Conservation (phyloP, 2,329 filamentous ascomycete genomes). For the Alternaria tenuissima region DNA sequence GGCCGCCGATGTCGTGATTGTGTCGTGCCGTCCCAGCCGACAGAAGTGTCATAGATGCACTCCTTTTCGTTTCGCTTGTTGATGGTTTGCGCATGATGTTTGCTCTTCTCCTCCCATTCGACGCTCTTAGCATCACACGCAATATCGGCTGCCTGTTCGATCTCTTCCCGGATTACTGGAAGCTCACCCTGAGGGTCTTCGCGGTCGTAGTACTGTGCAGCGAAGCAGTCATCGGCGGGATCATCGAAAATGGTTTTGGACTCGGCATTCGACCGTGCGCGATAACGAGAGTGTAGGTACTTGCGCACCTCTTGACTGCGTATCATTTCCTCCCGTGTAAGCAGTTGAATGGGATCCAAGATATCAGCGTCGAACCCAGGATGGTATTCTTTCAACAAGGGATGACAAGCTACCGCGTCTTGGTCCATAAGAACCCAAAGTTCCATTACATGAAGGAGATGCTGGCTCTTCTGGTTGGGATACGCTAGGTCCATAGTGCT, state of each 20-base stretch:
- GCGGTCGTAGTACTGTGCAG: conserved; percentile 56
- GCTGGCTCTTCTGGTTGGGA: conserved; percentile 57
- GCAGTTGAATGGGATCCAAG: conserved; percentile 65
- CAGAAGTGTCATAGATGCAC: conserved; percentile 45
- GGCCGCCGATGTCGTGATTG: conserved; percentile 22
- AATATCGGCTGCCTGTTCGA: conserved; percentile 45
- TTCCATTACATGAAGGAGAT: conserved; percentile 64
- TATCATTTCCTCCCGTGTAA: conserved; percentile 57
- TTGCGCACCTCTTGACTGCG: conserved; percentile 61
- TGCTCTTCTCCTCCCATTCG: conserved; percentile 50
- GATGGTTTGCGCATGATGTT: conserved; percentile 11
- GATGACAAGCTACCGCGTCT: conserved; percentile 53
- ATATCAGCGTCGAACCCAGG: conserved; percentile 60
- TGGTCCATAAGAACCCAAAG: conserved; percentile 67
- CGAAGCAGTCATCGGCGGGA: conserved; percentile 55
- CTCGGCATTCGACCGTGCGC: conserved; percentile 8
- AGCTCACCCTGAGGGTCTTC: conserved; percentile 35
- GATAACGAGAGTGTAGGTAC: conserved; percentile 56
- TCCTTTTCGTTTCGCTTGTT: conserved; percentile 38
- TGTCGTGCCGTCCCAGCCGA: conserved; percentile 16
- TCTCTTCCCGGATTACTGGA: conserved; percentile 41
- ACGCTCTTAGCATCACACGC: conserved; percentile 47
- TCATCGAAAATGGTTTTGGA: conserved; percentile 59
- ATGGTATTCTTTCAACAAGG: conserved; percentile 61
- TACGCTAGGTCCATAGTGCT: conserved; percentile 49